Conservation (phyloP, 495 filamentous ascomycete species). For the Symbiotaphrina buchneri region DNA sequence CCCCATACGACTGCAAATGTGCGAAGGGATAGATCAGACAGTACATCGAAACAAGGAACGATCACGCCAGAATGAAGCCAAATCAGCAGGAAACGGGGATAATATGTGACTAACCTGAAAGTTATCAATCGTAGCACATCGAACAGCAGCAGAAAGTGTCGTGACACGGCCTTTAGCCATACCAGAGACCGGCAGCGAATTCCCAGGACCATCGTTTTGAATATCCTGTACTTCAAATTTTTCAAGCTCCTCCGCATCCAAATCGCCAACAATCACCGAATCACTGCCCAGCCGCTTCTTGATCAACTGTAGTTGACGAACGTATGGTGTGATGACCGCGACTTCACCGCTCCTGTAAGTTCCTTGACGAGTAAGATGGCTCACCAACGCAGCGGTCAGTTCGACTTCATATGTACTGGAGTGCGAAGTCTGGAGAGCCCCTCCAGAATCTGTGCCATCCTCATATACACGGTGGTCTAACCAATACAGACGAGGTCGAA, state of each 20-base stretch:
- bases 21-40: too few relatives aligned
- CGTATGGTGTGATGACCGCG: constrained; percentile 57
- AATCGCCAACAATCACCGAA: constrained; percentile 41
- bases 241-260: constrained; percentile 38
- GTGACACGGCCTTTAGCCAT: too few relatives aligned
- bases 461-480: constrained; percentile 41
- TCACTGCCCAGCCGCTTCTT: constrained; percentile 20
- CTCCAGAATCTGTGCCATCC: constrained; percentile 14
- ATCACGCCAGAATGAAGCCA: too few relatives aligned
- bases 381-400: constrained; percentile 40
- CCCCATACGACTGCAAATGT: too few relatives aligned
- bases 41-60: too few relatives aligned
- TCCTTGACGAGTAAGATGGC: constrained; percentile 52
- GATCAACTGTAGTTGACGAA: constrained; percentile 46
- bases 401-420: constrained; percentile 47
- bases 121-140: constrained; percentile 69
- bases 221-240: too few relatives aligned
- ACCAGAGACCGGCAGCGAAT: too few relatives aligned
- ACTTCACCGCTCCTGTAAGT: constrained; percentile 42
- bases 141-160: too few relatives aligned
- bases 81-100: too few relatives aligned
- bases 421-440: constrained; percentile 27
- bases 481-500: constrained; percentile 51
- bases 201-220: constrained; percentile 11
- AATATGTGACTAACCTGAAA: too few relatives aligned